Evolutionary conservation across 2,329 filamentous ascomycete genomes (phyloP), one percentile per base, ranked within the genome.

Genomic region (Nectriaceae sp.): DNA sequence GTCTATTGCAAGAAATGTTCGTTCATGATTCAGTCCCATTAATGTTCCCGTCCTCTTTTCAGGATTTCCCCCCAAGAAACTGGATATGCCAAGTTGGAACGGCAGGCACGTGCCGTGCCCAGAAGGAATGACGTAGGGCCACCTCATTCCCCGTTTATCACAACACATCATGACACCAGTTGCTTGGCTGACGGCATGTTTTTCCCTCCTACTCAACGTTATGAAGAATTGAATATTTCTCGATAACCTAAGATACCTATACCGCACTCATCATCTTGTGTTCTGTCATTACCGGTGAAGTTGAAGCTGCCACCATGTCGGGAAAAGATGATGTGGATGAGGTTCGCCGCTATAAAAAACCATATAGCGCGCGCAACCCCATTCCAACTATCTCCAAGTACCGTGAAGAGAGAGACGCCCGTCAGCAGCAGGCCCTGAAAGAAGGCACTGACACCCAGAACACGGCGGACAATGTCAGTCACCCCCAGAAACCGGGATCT

Each of bases 351-450:
- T 71, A 72, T 46, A 63, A 67, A 24, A 63, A 66, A 37, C 73
- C 73, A 3, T 76, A 76, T 54, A 73, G 67, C 42, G 69, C 68
- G 29, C 65, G 63, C 11, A 67, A 73, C 51, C 74, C 73, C 3
- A 70, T 77, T 22, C 77, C 77, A 6, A 80, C 76, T 21, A 67
- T 80, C 38, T 72, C 75, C 36, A 72, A 69, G 40, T 80, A 79
- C 49, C 66, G 71, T 20, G 70, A 79, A 49, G 75, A 77, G 42
- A 69, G 70, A 37, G 72, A 64, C 24, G 71, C 75, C 38, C 65
- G 77, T n/a, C 70, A 71, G 43, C 64, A 70, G 42, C 65, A 74
- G 40, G 61, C 70, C 6, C 53, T 72, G 26, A 60, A 68, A 2
- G 65, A 63, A 38, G 36, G 39, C 44, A 56, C 47, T 33, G 41